Base-by-base conservation (phyloP, 1,284 basidiomycete genomes). In the Rhodotorula sp. region DNA sequence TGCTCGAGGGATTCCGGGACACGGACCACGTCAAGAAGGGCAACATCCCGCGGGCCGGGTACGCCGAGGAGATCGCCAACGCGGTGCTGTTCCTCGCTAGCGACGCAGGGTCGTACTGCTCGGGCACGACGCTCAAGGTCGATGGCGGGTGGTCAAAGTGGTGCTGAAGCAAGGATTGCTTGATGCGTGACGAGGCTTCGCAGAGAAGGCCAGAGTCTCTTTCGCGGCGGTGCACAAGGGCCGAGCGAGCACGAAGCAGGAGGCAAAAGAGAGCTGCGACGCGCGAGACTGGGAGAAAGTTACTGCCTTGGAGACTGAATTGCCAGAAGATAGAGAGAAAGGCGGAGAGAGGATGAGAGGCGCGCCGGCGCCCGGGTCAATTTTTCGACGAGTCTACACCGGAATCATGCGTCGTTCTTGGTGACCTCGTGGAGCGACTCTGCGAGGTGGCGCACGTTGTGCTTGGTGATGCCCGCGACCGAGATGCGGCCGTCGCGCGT, bases 401-500 rank as follows among this genome's bases (percentile, higher is more conserved):
- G 57, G 8, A 3, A 12, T 61, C 41, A 63, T 12, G 58, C 62
- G 44, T 67, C 73, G 46, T 78, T 72, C 73, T 75, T 76, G 57
- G 78, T 79, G 25, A 86, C 91, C 79, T 84, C 86, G 82, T 94
- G 90, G 74, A 95, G 81, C 74, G 85, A 85, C 82, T 86, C 85
- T 48, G 90, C 91, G 83, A 95, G 88, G 82, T 92, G 90, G 62
- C 83, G 77, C n/a, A 94, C 82, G 81, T 96, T 97, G 81, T 85
- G 82, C 72, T 85, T 84, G 85, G 98, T 99, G 80, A 99, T 84
- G 52, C 93, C 97, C 23, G 67, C 67, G 21, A 66, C 74, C 34
- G 73, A 76, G 61, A 77, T 77, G 23, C 73, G 67, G 21, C 78
- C 77, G 70, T 72, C 70, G 49, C 70, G 58, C 16, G 70, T 84